Evolutionary conservation across 2,329 filamentous ascomycete species (phyloP).

Genomic region (Chaetothyriales sp.): DNA sequence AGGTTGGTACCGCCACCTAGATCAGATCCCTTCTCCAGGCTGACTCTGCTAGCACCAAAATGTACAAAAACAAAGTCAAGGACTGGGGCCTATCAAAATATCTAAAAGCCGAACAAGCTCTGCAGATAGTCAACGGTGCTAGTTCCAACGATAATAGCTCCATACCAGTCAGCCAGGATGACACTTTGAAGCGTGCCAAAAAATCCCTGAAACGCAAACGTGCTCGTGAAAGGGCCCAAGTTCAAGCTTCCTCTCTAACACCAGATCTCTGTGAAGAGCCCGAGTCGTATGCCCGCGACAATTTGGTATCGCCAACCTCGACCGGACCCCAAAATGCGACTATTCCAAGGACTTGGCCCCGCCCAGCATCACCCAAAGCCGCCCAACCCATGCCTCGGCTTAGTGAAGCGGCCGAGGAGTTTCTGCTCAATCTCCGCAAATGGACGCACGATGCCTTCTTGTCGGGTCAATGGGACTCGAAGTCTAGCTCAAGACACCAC

Average conservation of each 20-base stretch:
- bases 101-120: constrained; percentile 8
- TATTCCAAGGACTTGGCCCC: not conserved
- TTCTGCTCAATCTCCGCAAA: constrained; percentile 7
- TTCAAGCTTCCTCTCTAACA: not conserved
- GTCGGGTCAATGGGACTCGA: constrained; percentile 7
- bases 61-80: constrained; percentile 11
- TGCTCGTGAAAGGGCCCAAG: not conserved
- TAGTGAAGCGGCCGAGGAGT: constrained; percentile 3
- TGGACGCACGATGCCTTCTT: constrained; percentile 12
- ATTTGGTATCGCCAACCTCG: not conserved
- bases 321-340: not conserved
- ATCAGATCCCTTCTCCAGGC: not conserved
- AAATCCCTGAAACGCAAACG: constrained; percentile 7
- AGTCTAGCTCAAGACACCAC: constrained; percentile 4
- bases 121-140: constrained; percentile 2
- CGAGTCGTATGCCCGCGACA: not conserved
- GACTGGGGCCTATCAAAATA: constrained; percentile 10
- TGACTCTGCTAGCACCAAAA: constrained; percentile 3
- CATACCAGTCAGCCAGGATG: not conserved
- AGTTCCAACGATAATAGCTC: not conserved
- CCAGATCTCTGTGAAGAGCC: not conserved
- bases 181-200: constrained; percentile 2
- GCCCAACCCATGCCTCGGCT: not conserved
- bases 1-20: constrained; percentile 29
- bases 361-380: not conserved